A percentile compares a stretch with the other conserved stretches of the same genome.
phyloP scores from a whole-genome alignment of 2,329 filamentous ascomycete genomes.

The Ophiosphaerella korrae region DNA sequence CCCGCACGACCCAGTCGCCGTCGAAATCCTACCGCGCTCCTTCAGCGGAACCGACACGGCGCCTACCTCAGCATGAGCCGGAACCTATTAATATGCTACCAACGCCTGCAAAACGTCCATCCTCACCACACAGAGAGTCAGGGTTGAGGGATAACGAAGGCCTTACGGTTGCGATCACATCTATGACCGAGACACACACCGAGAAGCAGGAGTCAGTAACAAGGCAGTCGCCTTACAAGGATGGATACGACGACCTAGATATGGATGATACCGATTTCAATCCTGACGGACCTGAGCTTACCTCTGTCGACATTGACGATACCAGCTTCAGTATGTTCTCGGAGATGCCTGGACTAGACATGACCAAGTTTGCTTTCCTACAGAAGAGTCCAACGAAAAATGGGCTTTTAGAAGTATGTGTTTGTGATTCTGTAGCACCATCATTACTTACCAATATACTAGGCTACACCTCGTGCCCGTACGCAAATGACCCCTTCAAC shows the following conservation, averaged over 20 bases:
- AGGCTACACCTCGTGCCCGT: slow-evolving; percentile 44
- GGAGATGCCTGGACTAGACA: slow-evolving; percentile 74
- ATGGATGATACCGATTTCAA: slow-evolving; percentile 41
- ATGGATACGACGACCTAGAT: slow-evolving; percentile 26
- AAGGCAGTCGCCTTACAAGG: slow-evolving; percentile 28
- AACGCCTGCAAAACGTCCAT: slow-evolving; percentile 25
- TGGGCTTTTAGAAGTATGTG: slow-evolving; percentile 22
- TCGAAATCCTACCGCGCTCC: slow-evolving; percentile 31
- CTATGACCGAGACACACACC: slow-evolving; percentile 36
- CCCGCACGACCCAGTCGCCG: slow-evolving; percentile 35
- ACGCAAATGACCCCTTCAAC: slow-evolving; percentile 57
- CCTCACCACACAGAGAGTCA: slow-evolving; percentile 27
- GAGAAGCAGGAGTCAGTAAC: slow-evolving; percentile 27
- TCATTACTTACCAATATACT: slow-evolving; percentile 7
- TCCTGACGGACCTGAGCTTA: slow-evolving; percentile 36
- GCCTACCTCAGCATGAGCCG: slow-evolving; percentile 16
- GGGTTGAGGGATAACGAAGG: slow-evolving; percentile 47
- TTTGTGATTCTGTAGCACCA: not conserved
- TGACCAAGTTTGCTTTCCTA: slow-evolving; percentile 80
- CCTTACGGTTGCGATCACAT: slow-evolving; percentile 43
- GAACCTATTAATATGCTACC: slow-evolving; percentile 16
- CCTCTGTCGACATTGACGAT: slow-evolving; percentile 61
- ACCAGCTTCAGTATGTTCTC: slow-evolving; percentile 88
- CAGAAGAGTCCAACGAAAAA: slow-evolving; percentile 61
- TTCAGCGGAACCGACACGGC: slow-evolving; percentile 24